A percentile compares a stretch with the other conserved stretches of the same genome.
phyloP scores from a whole-genome alignment of 2,329 filamentous ascomycete genomes.

The Colletotrichum incanum region DNA sequence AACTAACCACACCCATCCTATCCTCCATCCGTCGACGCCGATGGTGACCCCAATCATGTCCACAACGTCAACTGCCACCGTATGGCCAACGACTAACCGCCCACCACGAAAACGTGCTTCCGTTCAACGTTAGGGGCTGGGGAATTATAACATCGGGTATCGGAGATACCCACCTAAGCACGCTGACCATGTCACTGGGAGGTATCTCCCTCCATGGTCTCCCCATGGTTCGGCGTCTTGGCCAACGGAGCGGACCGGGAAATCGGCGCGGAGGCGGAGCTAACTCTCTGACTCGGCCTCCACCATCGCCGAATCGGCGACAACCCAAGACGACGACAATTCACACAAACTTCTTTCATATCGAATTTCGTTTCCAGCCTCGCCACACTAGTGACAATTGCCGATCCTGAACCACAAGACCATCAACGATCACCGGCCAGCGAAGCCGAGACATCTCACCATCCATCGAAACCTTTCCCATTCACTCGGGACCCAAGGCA shows the following conservation, averaged over 20 bases:
- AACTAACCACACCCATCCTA: no score
- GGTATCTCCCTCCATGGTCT: neutral
- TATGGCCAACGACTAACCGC: no score
- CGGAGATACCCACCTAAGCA: neutral
- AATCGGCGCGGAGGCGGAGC: neutral
- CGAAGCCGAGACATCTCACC: neutral
- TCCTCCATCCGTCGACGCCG: no score
- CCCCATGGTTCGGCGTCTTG: neutral
- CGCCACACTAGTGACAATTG: neutral
- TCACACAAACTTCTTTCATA: neutral
- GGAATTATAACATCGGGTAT: neutral
- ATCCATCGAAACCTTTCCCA: neutral
- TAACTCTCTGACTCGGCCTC: neutral
- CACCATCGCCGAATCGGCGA: slow-evolving; percentile 12
- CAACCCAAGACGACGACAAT: neutral
- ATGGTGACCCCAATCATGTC: no score
- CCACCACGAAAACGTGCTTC: no score
- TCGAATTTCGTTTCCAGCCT: no score
- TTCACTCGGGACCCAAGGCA: neutral
- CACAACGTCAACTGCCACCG: no score
- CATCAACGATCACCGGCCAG: neutral
- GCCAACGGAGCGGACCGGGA: neutral
- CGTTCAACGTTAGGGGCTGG: neutral
- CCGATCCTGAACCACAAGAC: neutral
- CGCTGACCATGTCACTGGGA: neutral